Conservation (phyloP, 306 rosid species). For the Clitoria ternatea region DNA sequence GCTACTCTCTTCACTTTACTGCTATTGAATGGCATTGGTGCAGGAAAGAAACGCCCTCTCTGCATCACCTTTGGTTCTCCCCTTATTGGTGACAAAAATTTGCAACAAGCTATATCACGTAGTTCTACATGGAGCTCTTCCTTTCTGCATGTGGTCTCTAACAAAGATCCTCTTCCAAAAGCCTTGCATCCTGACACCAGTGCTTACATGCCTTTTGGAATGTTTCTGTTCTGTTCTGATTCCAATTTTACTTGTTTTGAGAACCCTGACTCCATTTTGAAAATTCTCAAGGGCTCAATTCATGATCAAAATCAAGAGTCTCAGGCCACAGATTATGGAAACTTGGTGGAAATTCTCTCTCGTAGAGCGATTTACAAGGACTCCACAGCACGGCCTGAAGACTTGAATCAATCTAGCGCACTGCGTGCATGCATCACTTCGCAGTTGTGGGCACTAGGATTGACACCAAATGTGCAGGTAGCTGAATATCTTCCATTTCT, state of each 20-base stretch:
- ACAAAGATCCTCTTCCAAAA: constrained; percentile 42
- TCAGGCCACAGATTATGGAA: constrained; percentile 24
- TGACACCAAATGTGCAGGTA: constrained; percentile 33
- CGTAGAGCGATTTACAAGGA: constrained; percentile 20
- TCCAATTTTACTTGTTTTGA: constrained; percentile 45
- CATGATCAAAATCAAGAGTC: constrained; percentile 2
- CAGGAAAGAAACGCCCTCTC: constrained; percentile 44
- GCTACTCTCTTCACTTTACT: constrained; percentile 70
- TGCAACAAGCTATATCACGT: constrained; percentile 39
- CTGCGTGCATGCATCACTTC: constrained; percentile 28
- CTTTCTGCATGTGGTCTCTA: constrained; percentile 57
- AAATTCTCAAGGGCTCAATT: constrained; percentile 7
- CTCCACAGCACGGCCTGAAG: neutral
- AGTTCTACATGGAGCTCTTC: constrained; percentile 58
- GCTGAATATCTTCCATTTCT: neutral
- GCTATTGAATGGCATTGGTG: constrained; percentile 34
- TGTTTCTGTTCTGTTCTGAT: constrained; percentile 50
- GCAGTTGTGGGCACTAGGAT: constrained; percentile 43
- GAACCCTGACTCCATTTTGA: constrained; percentile 33
- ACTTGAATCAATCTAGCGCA: neutral
- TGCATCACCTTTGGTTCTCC: constrained; percentile 84
- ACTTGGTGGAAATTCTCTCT: constrained; percentile 30
- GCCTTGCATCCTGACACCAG: neutral
- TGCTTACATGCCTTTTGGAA: constrained; percentile 57
- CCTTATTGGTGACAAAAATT: constrained; percentile 41